phyloP scores from a whole-genome alignment of 2,329 filamentous ascomycete species.

The Colletotrichum paranaense region DNA sequence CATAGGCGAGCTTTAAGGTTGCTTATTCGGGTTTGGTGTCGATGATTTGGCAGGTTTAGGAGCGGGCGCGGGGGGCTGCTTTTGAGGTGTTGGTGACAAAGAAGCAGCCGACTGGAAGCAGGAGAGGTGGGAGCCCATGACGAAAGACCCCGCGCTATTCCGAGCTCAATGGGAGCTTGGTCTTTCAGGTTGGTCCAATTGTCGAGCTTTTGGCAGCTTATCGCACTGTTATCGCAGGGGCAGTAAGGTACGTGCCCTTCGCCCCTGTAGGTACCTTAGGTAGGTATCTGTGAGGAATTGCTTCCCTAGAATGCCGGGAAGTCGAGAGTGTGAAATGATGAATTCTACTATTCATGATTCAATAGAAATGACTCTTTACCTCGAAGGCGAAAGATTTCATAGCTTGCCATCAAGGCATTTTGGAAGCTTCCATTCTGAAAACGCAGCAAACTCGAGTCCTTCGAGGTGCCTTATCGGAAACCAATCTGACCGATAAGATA shows the following conservation, averaged over 20 bases:
- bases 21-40: not conserved
- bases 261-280: too few species aligned
- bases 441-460: too few species aligned
- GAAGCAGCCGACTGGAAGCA: not conserved
- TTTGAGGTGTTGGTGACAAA: constrained; percentile 4
- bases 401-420: not conserved
- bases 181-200: not conserved
- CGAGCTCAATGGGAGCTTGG: not conserved
- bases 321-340: too few species aligned
- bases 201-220: not conserved
- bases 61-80: not conserved
- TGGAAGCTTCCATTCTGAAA: too few species aligned
- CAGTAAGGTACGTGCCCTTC: too few species aligned
- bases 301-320: too few species aligned
- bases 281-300: too few species aligned
- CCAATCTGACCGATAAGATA: not conserved
- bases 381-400: too few species aligned
- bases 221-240: too few species aligned
- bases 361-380: too few species aligned
- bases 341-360: too few species aligned
- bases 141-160: constrained; percentile 28
- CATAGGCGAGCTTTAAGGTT: not conserved
- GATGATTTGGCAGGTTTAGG: not conserved
- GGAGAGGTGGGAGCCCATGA: constrained; percentile 23
- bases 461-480: not conserved